These are phyloP conservation scores for Pseudophaeomoniella oleicola DNA, from an alignment of 2,329 filamentous ascomycete genomes.

Conservation along the genomic window DNA sequence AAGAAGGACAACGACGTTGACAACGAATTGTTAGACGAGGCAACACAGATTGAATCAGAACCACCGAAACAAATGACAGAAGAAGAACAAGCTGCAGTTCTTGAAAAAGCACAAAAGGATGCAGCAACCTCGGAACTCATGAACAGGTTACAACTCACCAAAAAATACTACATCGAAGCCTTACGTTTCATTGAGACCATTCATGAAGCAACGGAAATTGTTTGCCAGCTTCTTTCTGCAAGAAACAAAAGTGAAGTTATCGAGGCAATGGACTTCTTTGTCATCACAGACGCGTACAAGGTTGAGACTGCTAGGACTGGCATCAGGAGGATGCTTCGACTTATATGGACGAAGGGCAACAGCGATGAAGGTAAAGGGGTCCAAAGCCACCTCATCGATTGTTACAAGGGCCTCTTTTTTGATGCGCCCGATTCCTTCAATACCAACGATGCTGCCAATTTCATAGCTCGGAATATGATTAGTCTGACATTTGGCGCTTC, in stretches of 20 bases:
- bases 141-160: conserved; percentile 72
- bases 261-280: conserved; percentile 97
- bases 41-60: conserved; percentile 60
- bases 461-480: conserved; percentile 96
- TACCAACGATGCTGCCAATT: conserved; percentile 82
- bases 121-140: conserved; percentile 81
- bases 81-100: conserved; percentile 57
- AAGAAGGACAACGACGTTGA: conserved; percentile 56
- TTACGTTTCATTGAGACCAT: conserved; percentile 87
- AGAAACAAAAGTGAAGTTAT: conserved; percentile 98
- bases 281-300: conserved; percentile 88
- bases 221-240: conserved; percentile 79
- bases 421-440: conserved; percentile 82
- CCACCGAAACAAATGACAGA: conserved; percentile 64
- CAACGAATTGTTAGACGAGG: conserved; percentile 68
- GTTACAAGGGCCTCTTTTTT: conserved; percentile 91
- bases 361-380: conserved; percentile 98
- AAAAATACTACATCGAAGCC: conserved; percentile 85
- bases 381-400: conserved; percentile 90
- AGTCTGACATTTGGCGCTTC: conserved; percentile 93
- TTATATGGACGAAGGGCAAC: conserved; percentile 99
- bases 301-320: conserved; percentile 85
- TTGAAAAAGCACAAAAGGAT: conserved; percentile 71
- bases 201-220: conserved; percentile 62
- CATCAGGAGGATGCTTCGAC: conserved; percentile 84